Conservation (phyloP, 768 basidiomycete genomes). For the Hirschioporus abietinus region DNA sequence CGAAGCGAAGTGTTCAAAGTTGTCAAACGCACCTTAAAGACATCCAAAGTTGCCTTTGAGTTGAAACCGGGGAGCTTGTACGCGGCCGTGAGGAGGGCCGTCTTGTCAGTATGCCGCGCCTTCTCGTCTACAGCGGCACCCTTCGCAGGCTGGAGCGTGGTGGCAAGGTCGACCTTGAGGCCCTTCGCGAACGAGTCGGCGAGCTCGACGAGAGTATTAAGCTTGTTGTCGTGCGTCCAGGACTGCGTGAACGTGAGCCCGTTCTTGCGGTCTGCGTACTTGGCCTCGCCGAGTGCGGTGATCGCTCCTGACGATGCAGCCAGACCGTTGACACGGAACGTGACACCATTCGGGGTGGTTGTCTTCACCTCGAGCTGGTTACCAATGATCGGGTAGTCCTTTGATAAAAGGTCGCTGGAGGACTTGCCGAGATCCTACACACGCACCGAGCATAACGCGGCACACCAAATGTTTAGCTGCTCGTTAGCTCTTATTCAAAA, state of each 20-base stretch:
- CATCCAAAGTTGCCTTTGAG: constrained; percentile 83
- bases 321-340: constrained; percentile 88
- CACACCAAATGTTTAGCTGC: background rate
- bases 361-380: constrained; percentile 82
- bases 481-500: background rate
- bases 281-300: constrained; percentile 90
- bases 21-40: constrained; percentile 73
- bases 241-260: constrained; percentile 92
- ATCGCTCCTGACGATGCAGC: constrained; percentile 73
- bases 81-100: constrained; percentile 72
- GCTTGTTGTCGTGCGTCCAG: constrained; percentile 92
- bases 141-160: constrained; percentile 83
- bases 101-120: constrained; percentile 40
- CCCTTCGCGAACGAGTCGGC: constrained; percentile 98
- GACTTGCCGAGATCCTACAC: constrained; percentile 92
- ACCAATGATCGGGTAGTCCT: constrained; percentile 83
- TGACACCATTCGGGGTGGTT: constrained; percentile 79
- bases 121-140: constrained; percentile 30
- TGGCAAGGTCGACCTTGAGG: constrained; percentile 88
- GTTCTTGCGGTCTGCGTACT: constrained; percentile 86
- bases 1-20: background rate
- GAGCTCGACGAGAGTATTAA: constrained; percentile 88
- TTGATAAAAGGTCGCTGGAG: constrained; percentile 87
- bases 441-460: constrained; percentile 5
- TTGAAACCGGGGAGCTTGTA: constrained; percentile 98